A percentile compares a stretch with the other conserved stretches of the same genome.
Conservation (phyloP, 73 alveolate genomes). For the Strombidium stylifer region DNA sequence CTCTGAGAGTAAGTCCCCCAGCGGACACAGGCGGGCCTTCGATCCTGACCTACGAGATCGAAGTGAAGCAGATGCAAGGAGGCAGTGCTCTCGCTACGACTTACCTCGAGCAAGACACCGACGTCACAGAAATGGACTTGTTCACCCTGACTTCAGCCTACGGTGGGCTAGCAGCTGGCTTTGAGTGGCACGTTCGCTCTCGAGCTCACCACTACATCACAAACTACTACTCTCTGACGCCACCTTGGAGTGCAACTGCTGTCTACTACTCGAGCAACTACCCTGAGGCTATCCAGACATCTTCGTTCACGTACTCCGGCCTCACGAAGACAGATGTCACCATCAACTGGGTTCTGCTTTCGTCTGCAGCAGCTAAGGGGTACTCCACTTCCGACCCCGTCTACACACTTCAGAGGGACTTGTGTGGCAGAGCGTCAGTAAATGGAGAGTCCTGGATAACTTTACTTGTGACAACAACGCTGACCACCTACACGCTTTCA, state of each 20-base stretch:
- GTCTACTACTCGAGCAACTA: constrained; percentile 26
- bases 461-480: neutral
- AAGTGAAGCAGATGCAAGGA: constrained; percentile 27
- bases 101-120: too few relatives aligned
- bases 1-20: too few relatives aligned
- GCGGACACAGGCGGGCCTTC: constrained; percentile 81
- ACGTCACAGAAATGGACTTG: constrained; percentile 7
- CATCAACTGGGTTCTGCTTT: constrained; percentile 39
- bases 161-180: constrained; percentile 31
- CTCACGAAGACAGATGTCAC: constrained; percentile 40
- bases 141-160: constrained; percentile 2
- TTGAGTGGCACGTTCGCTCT: constrained; percentile 7
- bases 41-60: constrained; percentile 48
- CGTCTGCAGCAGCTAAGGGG: constrained; percentile 33
- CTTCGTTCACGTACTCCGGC: constrained; percentile 6
- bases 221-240: constrained; percentile 14
- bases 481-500: constrained; percentile 1
- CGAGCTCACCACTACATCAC: constrained; percentile 56
- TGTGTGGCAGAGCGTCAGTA: too few relatives aligned
- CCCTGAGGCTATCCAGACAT: neutral
- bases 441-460: constrained; percentile 19
- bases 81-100: neutral
- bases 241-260: constrained; percentile 28
- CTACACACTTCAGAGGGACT: constrained; percentile 43
- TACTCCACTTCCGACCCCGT: constrained; percentile 33